Evolutionary conservation across 2,329 filamentous ascomycete species (phyloP).

Genomic region (Didymosphaeria variabile): DNA sequence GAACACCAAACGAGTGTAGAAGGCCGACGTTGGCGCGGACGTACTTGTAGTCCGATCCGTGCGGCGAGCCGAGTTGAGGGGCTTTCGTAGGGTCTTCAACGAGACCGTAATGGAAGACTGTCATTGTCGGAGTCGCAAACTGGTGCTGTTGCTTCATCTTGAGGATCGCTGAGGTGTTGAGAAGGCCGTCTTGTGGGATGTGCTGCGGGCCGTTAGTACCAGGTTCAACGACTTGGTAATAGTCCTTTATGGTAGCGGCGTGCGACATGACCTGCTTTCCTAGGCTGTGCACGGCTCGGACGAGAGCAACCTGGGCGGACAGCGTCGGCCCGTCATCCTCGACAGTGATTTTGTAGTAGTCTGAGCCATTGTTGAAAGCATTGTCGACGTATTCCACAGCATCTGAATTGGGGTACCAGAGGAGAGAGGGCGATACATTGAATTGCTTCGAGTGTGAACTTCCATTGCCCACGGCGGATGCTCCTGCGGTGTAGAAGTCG

Average conservation of each 20-base stretch:
- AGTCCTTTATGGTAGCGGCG: constrained; percentile 13
- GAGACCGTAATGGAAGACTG: constrained; percentile 3
- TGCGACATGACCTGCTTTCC: constrained; percentile 17
- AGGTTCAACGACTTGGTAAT: constrained; percentile 8
- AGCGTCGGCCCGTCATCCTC: constrained; percentile 11
- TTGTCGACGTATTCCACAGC: constrained; percentile 7
- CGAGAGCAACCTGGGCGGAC: background rate
- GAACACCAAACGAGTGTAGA: constrained; percentile 27
- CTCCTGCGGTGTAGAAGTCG: constrained; percentile 11
- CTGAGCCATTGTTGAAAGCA: constrained; percentile 12
- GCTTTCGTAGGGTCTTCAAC: background rate
- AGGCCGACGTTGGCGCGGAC: constrained; percentile 8
- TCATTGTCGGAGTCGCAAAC: constrained; percentile 19
- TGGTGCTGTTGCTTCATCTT: constrained; percentile 15
- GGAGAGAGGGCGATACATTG: background rate
- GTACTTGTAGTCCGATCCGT: background rate
- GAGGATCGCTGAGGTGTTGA: constrained; percentile 1
- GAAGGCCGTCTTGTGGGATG: constrained; percentile 6
- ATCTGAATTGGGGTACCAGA: constrained; percentile 13
- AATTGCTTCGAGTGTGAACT: background rate
- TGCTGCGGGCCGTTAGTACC: constrained; percentile 12
- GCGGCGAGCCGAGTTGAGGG: background rate
- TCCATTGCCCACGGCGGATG: constrained; percentile 7
- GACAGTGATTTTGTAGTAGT: constrained; percentile 20
- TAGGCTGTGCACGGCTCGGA: constrained; percentile 2